Base-by-base conservation (phyloP, 768 basidiomycete species). In the Leucosporidium scottii region DNA sequence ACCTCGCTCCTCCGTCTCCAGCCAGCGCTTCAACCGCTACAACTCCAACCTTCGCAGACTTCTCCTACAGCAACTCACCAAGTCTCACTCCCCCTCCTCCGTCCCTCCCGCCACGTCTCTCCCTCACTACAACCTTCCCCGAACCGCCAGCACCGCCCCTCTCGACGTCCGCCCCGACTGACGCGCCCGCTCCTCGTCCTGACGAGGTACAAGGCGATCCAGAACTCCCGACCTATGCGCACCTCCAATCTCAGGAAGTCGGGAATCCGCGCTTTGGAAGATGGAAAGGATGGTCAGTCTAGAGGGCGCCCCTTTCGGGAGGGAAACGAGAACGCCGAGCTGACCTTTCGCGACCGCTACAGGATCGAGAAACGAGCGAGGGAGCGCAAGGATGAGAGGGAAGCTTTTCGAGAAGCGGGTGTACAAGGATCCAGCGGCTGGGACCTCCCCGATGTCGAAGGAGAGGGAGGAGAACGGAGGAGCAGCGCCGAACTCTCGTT, bases 361-460 rank as follows among this genome's bases (percentile, higher is more conserved):
- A 44, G 69, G 69, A 59, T 70, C 31, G 61, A 66, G 50, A 70
- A 66, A 27, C 30, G 69, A 6, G 65, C 51, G 2, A 25, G 13
- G 2, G 65, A 68, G 23, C 50, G 65, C 27, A 51, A 62, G 39
- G 53, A 53, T 4, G 62, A 66, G 30, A 28, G 47, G 3, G 47
- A 59, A 3, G 8, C 31, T 30, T 15, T 21, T 13, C 15, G 20
- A 12, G 48, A n/a, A 30, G n/a, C n/a, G 28, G 65, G 57, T 2
- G 27, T 36, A 3, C 39, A 9, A 27, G 56, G 39, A 21, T 53
- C 5, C 7, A 54, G 27, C n/a, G 31, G 56, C 3, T 70, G 69
- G 69, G 25, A 59, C 39, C 23, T 70, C 25, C 58, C 61, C 3
- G 57, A 25, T 27, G 17, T 12, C 9, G 20, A 28, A 5, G n/a